Conservation (phyloP, 495 filamentous ascomycete genomes). For the Penicillium ochrochloron region DNA sequence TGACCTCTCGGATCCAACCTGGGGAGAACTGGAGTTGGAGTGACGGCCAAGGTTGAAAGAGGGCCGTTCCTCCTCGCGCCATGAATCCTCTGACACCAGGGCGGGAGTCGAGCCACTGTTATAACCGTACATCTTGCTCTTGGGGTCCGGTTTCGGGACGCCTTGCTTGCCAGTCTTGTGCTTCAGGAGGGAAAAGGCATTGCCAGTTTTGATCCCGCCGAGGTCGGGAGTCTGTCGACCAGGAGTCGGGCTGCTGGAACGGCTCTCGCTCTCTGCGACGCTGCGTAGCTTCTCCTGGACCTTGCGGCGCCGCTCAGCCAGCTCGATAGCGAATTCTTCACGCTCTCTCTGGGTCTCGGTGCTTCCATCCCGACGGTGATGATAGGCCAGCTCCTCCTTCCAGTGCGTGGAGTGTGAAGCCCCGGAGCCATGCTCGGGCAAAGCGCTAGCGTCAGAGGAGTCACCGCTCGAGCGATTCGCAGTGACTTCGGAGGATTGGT, state of each 20-base stretch:
- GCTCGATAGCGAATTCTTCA: constrained; percentile 79
- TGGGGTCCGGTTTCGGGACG: constrained; percentile 59
- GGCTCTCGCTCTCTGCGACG: constrained; percentile 68
- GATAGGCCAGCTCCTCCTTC: constrained; percentile 37
- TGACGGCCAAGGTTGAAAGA: constrained; percentile 42
- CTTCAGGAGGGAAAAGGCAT: constrained; percentile 70
- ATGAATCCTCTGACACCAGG: constrained; percentile 44
- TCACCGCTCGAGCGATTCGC: constrained; percentile 26
- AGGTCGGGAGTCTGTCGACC: constrained; percentile 52
- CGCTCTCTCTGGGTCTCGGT: constrained; percentile 67
- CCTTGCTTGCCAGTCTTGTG: constrained; percentile 68
- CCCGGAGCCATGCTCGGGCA: constrained; percentile 14
- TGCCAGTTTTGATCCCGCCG: constrained; percentile 49
- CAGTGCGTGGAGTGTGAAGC: constrained; percentile 39
- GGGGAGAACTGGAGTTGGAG: constrained; percentile 49
- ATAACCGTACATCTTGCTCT: constrained; percentile 75
- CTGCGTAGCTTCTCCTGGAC: constrained; percentile 82
- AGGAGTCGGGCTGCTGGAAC: constrained; percentile 55
- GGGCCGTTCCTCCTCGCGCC: constrained; percentile 52
- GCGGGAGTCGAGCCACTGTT: constrained; percentile 60
- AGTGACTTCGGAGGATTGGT: constrained; percentile 17
- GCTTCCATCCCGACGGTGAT: constrained; percentile 58
- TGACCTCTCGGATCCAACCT: constrained; percentile 41
- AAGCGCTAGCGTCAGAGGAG: constrained; percentile 16
- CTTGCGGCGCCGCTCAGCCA: constrained; percentile 74